A percentile compares a stretch with the other conserved stretches of the same genome.
These are phyloP conservation scores for Fallopia convolvulus DNA, from an alignment of 148 eudicot species.

Conservation along the genomic window DNA sequence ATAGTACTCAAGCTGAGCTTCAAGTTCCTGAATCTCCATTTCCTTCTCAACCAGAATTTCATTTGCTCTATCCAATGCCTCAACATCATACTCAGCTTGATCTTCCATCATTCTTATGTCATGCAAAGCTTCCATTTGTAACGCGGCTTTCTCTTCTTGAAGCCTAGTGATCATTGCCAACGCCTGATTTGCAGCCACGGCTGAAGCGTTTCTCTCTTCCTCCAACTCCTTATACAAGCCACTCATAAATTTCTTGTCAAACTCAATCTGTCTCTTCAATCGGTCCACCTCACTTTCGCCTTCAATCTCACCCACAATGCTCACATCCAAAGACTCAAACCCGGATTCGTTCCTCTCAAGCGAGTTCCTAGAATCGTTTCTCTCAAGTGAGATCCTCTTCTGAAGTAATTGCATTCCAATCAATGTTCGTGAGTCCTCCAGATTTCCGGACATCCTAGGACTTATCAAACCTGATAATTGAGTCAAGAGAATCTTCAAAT, in stretches of 20 bases:
- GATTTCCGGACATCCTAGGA: slow-evolving; percentile 30
- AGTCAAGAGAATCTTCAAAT: slow-evolving; percentile 64
- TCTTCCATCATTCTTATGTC: slow-evolving; percentile 94
- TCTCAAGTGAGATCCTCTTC: slow-evolving; percentile 69
- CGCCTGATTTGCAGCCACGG: slow-evolving; percentile 79
- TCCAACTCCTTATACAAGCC: slow-evolving; percentile 76
- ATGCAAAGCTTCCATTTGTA: slow-evolving; percentile 96
- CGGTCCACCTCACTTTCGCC: slow-evolving; percentile 71
- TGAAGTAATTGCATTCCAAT: slow-evolving; percentile 56
- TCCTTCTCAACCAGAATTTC: slow-evolving; percentile 71
- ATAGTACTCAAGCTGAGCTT: slow-evolving; percentile 58
- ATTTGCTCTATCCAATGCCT: slow-evolving; percentile 69
- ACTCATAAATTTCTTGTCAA: slow-evolving; percentile 59
- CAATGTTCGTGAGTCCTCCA: slow-evolving; percentile 40
- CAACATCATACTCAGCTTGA: slow-evolving; percentile 85
- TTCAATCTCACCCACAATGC: slow-evolving; percentile 69
- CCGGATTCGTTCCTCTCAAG: slow-evolving; percentile 54
- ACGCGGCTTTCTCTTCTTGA: slow-evolving; percentile 92
- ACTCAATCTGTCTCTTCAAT: slow-evolving; percentile 76
- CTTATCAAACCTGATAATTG: slow-evolving; percentile 31
- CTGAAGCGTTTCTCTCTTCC: slow-evolving; percentile 94
- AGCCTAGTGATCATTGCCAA: slow-evolving; percentile 96
- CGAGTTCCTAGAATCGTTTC: slow-evolving; percentile 70
- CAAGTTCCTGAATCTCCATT: slow-evolving; percentile 67
- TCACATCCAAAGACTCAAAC: slow-evolving; percentile 33